Evolutionary conservation across 2,329 filamentous ascomycete genomes (phyloP), one percentile per base, ranked within the genome.

Genomic region (Epicoccum sorghinum): DNA sequence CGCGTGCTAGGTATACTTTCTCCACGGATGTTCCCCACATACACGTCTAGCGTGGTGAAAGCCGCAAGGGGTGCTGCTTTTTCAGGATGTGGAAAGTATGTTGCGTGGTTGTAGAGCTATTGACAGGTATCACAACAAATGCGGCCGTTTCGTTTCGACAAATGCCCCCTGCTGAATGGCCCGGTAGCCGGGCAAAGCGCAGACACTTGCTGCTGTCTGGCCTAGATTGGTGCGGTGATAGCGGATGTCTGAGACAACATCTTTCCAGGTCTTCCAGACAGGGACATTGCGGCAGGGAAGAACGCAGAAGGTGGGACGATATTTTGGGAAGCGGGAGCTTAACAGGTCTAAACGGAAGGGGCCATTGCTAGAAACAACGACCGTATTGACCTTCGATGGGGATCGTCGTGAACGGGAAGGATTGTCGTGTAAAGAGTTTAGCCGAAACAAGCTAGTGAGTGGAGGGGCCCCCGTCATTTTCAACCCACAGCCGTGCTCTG

Each of bases 161-260:
- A 25, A 24, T 18, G 8, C 6, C 25, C 30, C 41, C 42, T 38
- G 32, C 13, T 9, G 27, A 5, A 5, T 12, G 23, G 32, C 7
- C 27, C 32, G 18, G 6, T 23, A 46, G 13, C n/a, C 37, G 12
- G 42, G 35, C 10, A 46, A 27, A 33, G 37, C 9, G 42, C 42
- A 42, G 30, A 39, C 29, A 30, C 24, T 33, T 39, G 36, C 52
- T 55, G 46, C 37, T 27, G 41, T 47, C 36, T 38, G 52, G 42
- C 43, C 47, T 47, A 38, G 46, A 50, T 55, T 55, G 37, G 52
- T 55, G 46, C 52, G 35, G 46, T 37, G 30, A 42, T 50, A 47
- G 52, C 37, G 52, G 41, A 33, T 50, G 42, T 55, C 52, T 50
- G 52, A 55, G 52, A 55, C 52, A 55, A 23, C 41, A n/a, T 45